Conservation (phyloP, 768 basidiomycete species). For the Psilocybe cubensis region DNA sequence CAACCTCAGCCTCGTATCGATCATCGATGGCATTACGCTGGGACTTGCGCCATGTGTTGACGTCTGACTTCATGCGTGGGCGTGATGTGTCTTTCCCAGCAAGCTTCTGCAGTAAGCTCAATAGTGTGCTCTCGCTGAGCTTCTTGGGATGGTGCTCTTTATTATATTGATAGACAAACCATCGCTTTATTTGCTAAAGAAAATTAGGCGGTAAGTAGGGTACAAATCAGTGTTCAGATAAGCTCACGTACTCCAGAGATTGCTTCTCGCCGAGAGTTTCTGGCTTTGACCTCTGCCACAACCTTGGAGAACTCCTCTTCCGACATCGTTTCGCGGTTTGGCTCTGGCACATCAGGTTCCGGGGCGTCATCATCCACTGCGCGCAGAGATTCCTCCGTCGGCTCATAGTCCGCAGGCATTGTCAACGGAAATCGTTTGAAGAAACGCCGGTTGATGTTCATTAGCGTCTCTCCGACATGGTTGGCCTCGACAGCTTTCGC, state of each 20-base stretch:
- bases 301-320: neutral
- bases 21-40: neutral
- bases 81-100: neutral
- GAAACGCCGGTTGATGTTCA: conserved; percentile 4
- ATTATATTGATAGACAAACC: conserved; percentile 15
- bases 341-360: neutral
- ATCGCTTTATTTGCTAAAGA: conserved; percentile 15
- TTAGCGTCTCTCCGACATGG: neutral
- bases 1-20: neutral
- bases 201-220: too few species aligned
- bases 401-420: neutral
- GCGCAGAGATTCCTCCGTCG: conserved; percentile 3
- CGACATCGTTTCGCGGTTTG: neutral
- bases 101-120: neutral
- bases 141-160: conserved; percentile 12
- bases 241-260: too few species aligned
- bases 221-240: too few species aligned
- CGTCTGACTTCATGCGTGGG: neutral
- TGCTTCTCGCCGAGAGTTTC: too few species aligned
- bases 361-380: neutral
- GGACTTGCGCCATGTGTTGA: conserved; percentile 10
- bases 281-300: too few species aligned
- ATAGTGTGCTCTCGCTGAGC: neutral
- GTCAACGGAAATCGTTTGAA: conserved; percentile 12
- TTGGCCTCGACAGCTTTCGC: neutral